Evolutionary conservation across 345 rosid genomes (phyloP).

Genomic region (Cochlearia excelsa): DNA sequence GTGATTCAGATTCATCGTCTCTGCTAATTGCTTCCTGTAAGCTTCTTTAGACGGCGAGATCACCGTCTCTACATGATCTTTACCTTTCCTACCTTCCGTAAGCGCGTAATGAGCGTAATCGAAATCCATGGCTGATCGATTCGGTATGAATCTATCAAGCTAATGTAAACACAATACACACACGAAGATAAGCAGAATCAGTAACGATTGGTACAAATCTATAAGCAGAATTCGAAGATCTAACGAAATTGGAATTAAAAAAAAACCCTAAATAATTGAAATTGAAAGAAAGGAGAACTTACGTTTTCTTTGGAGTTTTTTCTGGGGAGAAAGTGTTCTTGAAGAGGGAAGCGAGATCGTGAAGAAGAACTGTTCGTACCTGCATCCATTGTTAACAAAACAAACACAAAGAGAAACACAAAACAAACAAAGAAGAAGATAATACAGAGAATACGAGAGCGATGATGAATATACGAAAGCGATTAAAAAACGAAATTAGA

Average conservation of each 20-base stretch:
- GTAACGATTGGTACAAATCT: too few species aligned
- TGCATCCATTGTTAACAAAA: constrained; percentile 7
- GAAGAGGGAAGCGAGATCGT: constrained; percentile 38
- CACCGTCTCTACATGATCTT: neutral
- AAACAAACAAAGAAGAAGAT: constrained; percentile 4
- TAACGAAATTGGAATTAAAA: too few species aligned
- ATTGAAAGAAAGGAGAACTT: neutral
- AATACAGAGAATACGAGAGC: neutral
- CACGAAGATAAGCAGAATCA: too few species aligned
- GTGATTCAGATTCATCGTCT: neutral
- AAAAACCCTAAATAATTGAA: too few species aligned
- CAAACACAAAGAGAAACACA: neutral
- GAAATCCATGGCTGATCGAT: neutral
- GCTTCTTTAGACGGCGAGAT: neutral
- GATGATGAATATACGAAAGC: neutral
- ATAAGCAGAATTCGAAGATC: too few species aligned
- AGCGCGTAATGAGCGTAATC: neutral
- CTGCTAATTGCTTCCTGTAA: neutral
- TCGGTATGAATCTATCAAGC: constrained; percentile 54
- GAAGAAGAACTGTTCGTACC: constrained; percentile 16
- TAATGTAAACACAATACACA: neutral
- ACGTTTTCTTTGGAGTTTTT: constrained; percentile 41
- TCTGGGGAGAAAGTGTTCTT: constrained; percentile 32
- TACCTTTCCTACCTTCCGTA: neutral
- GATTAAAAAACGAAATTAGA: constrained; percentile 11